Conservation (phyloP, 495 filamentous ascomycete genomes). For the Podospora tetraspora region DNA sequence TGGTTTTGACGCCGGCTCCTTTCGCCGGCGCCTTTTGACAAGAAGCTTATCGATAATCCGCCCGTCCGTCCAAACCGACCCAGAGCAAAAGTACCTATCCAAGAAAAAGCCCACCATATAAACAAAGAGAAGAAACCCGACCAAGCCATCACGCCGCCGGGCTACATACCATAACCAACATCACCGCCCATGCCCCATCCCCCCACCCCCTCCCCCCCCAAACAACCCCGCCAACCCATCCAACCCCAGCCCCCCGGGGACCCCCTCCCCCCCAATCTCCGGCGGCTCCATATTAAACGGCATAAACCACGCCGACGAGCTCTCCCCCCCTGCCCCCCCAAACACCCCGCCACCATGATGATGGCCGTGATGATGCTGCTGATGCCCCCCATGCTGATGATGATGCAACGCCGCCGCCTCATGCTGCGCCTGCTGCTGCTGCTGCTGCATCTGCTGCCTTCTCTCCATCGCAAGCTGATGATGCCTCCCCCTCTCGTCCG, state of each 20-base stretch:
- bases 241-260: slow-evolving; percentile 32
- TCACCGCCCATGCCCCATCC: slow-evolving; percentile 25
- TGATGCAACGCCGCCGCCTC: not conserved
- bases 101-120: not conserved
- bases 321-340: slow-evolving; percentile 5
- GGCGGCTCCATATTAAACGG: slow-evolving; percentile 87
- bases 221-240: slow-evolving; percentile 40
- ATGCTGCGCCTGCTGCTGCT: not conserved
- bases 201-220: slow-evolving; percentile 19
- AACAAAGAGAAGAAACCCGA: too few relatives aligned
- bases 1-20: not conserved
- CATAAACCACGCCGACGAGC: slow-evolving; percentile 75
- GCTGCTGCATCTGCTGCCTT: not conserved
- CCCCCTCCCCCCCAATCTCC: slow-evolving; percentile 50
- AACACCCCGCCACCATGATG: slow-evolving; percentile 18
- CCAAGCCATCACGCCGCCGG: too few relatives aligned
- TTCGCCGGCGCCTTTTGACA: not conserved
- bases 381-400: not conserved
- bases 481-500: slow-evolving; percentile 10
- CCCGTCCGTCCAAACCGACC: not conserved
- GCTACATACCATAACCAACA: not conserved
- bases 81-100: not conserved
- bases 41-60: not conserved
- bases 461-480: slow-evolving; percentile 10
- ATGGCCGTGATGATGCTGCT: slow-evolving; percentile 9